These are phyloP conservation scores for Trichoderma simmonsii DNA, from an alignment of 2,329 filamentous ascomycete species.

Conservation along the genomic window DNA sequence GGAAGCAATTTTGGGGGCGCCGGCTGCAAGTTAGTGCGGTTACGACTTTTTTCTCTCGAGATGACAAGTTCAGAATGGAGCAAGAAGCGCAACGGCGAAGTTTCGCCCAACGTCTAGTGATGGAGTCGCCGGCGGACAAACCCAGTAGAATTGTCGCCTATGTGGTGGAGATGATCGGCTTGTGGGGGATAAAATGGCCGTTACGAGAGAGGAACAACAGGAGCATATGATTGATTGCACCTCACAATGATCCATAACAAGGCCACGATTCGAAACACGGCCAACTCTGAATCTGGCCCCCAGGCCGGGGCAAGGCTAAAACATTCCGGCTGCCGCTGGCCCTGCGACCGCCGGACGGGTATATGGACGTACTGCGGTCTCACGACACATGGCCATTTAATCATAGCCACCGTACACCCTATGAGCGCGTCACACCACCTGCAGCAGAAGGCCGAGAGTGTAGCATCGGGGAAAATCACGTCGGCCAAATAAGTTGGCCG, in stretches of 20 bases:
- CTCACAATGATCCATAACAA: neutral
- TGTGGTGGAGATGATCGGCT: neutral
- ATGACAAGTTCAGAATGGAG: constrained; percentile 4
- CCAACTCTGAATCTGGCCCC: neutral
- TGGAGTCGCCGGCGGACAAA: constrained; percentile 1
- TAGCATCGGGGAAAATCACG: constrained; percentile 6
- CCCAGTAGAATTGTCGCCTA: constrained; percentile 7
- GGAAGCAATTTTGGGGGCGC: constrained; percentile 7
- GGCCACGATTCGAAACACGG: neutral
- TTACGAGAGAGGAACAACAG: neutral
- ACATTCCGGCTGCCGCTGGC: neutral
- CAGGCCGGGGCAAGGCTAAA: neutral
- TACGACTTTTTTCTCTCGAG: neutral
- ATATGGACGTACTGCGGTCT: neutral
- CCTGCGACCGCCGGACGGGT: neutral
- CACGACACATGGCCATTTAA: neutral
- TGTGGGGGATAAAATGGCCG: neutral
- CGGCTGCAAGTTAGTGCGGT: neutral
- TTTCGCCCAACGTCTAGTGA: constrained; percentile 11
- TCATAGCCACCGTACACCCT: neutral
- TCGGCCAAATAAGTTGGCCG: constrained; percentile 10
- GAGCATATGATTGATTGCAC: neutral
- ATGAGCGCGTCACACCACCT: constrained; percentile 2
- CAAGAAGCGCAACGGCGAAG: constrained; percentile 3
- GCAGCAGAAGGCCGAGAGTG: neutral